These are phyloP conservation scores for Alliaria petiolata DNA, from an alignment of 345 rosid genomes.

Conservation along the genomic window DNA sequence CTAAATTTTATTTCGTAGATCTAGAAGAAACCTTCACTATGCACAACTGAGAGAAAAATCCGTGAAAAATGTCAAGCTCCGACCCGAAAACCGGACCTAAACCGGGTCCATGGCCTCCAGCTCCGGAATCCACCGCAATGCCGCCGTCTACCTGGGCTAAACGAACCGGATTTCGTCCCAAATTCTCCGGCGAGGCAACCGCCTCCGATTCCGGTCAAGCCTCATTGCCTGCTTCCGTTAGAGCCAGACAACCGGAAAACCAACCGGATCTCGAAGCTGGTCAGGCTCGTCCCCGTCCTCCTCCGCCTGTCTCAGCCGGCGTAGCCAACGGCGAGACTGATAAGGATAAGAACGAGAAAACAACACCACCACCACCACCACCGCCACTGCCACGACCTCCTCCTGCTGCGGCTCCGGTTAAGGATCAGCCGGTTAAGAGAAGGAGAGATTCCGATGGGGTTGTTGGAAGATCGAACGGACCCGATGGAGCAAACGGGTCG, in stretches of 20 bases:
- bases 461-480: constrained; percentile 38
- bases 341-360: constrained; percentile 33
- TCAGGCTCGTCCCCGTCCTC: constrained; percentile 31
- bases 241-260: constrained; percentile 40
- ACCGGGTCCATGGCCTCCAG: constrained; percentile 70
- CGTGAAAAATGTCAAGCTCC: constrained; percentile 51
- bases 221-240: constrained; percentile 43
- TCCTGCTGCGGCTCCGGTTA: constrained; percentile 28
- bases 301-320: constrained; percentile 26
- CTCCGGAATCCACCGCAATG: constrained; percentile 70
- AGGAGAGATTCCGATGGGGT: constrained; percentile 80
- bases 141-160: constrained; percentile 97
- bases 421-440: constrained; percentile 69
- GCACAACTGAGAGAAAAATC: constrained; percentile 6
- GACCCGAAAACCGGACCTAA: constrained; percentile 67
- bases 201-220: constrained; percentile 75
- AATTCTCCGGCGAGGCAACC: constrained; percentile 91
- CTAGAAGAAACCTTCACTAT: constrained; percentile 7
- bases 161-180: constrained; percentile 87
- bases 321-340: constrained; percentile 31
- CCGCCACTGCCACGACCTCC: neutral
- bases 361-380: neutral
- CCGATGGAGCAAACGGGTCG: constrained; percentile 37
- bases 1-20: constrained; percentile 15
- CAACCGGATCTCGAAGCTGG: constrained; percentile 84